Evolutionary conservation across 495 filamentous ascomycete genomes (phyloP).

Genomic region (Pseudomonodictys pantanalensis): DNA sequence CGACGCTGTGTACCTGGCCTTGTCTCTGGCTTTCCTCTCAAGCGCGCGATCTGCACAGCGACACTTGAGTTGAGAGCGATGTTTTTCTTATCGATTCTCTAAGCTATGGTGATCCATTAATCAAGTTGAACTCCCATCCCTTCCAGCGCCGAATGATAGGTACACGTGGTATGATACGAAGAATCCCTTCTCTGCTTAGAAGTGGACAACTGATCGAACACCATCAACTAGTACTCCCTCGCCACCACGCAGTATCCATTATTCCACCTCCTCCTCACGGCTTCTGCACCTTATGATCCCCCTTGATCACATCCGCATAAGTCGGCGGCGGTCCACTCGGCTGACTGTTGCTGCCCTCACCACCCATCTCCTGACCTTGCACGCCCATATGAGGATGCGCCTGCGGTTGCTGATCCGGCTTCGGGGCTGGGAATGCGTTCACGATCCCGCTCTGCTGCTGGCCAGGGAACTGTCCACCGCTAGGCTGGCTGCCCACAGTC

Average conservation of each 20-base stretch:
- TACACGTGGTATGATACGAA: too few relatives aligned
- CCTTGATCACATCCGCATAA: conserved; percentile 81
- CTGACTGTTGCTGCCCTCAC: conserved; percentile 32
- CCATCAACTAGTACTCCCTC: too few relatives aligned
- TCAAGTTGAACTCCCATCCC: too few relatives aligned
- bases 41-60: too few relatives aligned
- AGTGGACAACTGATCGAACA: too few relatives aligned
- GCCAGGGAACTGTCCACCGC: conserved; percentile 34
- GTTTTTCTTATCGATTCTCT: too few relatives aligned
- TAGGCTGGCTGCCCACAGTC: conserved; percentile 33
- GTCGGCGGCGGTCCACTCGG: conserved; percentile 59
- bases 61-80: too few relatives aligned
- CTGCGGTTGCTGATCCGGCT: conserved; percentile 16
- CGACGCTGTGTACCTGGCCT: too few relatives aligned
- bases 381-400: conserved; percentile 12
- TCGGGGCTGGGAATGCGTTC: conserved; percentile 41
- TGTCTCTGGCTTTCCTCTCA: too few relatives aligned
- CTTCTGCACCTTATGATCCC: conserved; percentile 83
- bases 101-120: too few relatives aligned
- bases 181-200: too few relatives aligned
- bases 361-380: conserved; percentile 19
- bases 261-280: conserved; percentile 6
- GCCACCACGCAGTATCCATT: neutral
- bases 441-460: conserved; percentile 33
- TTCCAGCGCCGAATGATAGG: too few relatives aligned